These are phyloP conservation scores for Fistulinella prunicolor DNA, from an alignment of 768 basidiomycete species.

Conservation along the genomic window DNA sequence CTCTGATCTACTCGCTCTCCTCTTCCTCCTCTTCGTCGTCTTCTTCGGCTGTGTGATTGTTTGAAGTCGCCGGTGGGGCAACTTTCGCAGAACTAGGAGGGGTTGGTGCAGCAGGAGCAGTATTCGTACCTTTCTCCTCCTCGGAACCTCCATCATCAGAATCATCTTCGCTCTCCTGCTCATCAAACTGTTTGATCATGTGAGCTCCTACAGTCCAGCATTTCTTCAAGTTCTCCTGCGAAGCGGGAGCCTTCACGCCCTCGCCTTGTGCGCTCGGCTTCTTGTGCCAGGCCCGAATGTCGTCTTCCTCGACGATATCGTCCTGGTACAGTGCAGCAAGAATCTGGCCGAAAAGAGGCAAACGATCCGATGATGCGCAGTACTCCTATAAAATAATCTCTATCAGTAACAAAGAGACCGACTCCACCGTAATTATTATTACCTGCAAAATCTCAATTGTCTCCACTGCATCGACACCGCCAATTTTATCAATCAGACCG, in stretches of 20 bases:
- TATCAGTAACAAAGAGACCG: constrained; percentile 1
- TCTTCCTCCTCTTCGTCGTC: constrained; percentile 20
- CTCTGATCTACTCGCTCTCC: constrained; percentile 11
- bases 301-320: constrained; percentile 90
- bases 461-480: constrained; percentile 79
- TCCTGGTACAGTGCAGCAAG: constrained; percentile 84
- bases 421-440: not conserved
- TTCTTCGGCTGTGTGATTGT: not conserved
- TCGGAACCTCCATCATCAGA: constrained; percentile 30
- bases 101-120: not conserved
- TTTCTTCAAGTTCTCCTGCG: constrained; percentile 57
- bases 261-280: constrained; percentile 53
- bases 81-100: not conserved
- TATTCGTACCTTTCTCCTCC: constrained; percentile 19
- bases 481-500: constrained; percentile 71
- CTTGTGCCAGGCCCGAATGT: constrained; percentile 84
- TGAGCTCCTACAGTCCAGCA: constrained; percentile 68
- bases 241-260: constrained; percentile 37
- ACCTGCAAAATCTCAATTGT: constrained; percentile 80
- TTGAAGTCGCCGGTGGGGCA: not conserved
- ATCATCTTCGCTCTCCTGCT: constrained; percentile 60
- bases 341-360: constrained; percentile 78
- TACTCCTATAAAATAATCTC: constrained; percentile 45
- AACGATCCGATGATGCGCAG: constrained; percentile 60
- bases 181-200: constrained; percentile 81